Conservation (phyloP, 2,329 filamentous ascomycete genomes). For the Metarhizium guizhouense region DNA sequence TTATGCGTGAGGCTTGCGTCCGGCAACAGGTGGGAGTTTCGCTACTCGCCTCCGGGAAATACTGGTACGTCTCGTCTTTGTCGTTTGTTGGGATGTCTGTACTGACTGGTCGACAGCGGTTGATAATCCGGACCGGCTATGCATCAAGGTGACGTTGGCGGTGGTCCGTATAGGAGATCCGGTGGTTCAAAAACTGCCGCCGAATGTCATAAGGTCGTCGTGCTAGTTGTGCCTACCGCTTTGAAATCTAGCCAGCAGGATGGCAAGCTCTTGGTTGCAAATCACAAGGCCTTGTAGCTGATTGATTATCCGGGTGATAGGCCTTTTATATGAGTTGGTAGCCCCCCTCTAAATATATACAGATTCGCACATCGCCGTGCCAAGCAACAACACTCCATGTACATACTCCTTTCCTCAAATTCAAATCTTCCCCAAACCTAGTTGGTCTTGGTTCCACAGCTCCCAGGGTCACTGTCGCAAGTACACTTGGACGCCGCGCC, state of each 20-base stretch:
- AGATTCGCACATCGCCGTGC: no score
- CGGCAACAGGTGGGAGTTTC: conserved; percentile 30
- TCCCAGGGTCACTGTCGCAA: conserved; percentile 12
- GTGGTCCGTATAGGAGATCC: background rate
- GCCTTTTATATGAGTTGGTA: no score
- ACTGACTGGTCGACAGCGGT: background rate
- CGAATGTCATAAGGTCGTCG: no score
- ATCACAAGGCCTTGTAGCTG: no score
- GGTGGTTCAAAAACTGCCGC: no score
- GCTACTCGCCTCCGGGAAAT: conserved; percentile 31
- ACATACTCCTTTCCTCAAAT: no score
- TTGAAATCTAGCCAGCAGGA: no score
- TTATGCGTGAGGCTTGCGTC: conserved; percentile 29
- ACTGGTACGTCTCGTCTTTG: conserved; percentile 17
- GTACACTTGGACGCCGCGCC: conserved; percentile 10
- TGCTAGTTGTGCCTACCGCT: no score
- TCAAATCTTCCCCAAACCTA: background rate
- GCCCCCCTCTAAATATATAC: no score
- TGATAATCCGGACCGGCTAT: background rate
- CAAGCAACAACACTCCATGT: no score
- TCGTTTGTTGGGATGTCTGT: background rate
- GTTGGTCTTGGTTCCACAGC: conserved; percentile 7
- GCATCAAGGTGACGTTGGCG: conserved; percentile 6
- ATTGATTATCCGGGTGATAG: no score
- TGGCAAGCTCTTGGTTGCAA: no score